phyloP scores from a whole-genome alignment of 495 filamentous ascomycete genomes.

The Aspergillus cavernicola region DNA sequence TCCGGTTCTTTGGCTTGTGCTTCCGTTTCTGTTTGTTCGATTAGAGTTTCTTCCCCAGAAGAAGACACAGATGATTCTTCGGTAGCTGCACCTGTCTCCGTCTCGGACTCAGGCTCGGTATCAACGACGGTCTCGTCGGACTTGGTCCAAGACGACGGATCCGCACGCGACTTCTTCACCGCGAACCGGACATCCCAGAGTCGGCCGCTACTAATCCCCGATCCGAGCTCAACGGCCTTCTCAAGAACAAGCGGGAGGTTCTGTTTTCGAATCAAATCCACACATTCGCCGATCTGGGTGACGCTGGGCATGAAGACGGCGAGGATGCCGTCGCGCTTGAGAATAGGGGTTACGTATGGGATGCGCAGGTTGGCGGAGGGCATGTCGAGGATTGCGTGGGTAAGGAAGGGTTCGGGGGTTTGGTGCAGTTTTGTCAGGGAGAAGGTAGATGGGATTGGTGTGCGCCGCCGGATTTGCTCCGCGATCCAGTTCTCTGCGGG shows the following conservation, averaged over 20 bases:
- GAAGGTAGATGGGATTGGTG: conserved; percentile 16
- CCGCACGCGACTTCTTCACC: conserved; percentile 40
- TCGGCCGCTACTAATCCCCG: conserved; percentile 51
- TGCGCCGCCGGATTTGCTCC: conserved; percentile 38
- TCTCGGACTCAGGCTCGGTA: background rate
- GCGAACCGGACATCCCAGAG: conserved; percentile 64
- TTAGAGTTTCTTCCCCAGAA: background rate
- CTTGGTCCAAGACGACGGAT: conserved; percentile 34
- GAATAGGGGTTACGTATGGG: conserved; percentile 49
- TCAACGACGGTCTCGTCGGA: background rate
- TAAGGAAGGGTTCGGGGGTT: conserved; percentile 53
- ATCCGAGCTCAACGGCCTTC: conserved; percentile 61
- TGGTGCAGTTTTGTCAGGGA: conserved; percentile 13
- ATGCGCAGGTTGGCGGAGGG: conserved; percentile 58
- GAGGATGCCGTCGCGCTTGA: conserved; percentile 58
- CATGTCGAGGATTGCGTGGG: conserved; percentile 67
- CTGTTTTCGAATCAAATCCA: conserved; percentile 49
- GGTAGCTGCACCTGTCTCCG: background rate
- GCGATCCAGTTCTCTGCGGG: conserved; percentile 59
- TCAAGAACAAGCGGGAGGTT: conserved; percentile 56
- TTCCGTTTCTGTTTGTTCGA: conserved; percentile 7
- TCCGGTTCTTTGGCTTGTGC: conserved; percentile 32
- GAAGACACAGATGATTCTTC: background rate
- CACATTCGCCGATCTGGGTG: conserved; percentile 65
- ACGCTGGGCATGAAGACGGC: conserved; percentile 72